These are phyloP conservation scores for Starmerella vaccinii DNA, from an alignment of 805 yeast species.

Conservation along the genomic window DNA sequence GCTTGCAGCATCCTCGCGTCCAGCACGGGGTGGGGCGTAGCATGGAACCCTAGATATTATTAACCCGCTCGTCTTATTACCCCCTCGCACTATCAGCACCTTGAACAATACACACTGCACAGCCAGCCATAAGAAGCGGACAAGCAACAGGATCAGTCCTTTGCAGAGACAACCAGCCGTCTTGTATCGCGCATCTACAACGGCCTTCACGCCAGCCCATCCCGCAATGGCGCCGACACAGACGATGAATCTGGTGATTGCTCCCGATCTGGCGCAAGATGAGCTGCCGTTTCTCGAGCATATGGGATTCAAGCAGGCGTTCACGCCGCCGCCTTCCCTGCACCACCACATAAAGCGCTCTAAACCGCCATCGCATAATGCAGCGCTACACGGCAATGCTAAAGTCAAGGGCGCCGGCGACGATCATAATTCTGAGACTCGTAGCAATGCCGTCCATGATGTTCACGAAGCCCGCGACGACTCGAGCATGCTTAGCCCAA, in stretches of 20 bases:
- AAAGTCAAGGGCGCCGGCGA: neutral
- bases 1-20: too few relatives aligned
- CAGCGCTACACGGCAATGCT: neutral
- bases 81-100: slow-evolving; percentile 6
- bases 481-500: neutral
- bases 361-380: neutral
- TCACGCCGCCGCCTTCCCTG: neutral
- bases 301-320: slow-evolving; percentile 5
- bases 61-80: neutral
- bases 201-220: neutral
- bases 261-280: slow-evolving; percentile 3
- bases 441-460: too few relatives aligned
- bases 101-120: neutral
- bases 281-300: slow-evolving; percentile 8
- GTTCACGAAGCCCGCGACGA: neutral
- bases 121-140: neutral
- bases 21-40: neutral
- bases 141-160: neutral
- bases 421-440: neutral
- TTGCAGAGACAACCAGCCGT: neutral
- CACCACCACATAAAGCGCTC: neutral
- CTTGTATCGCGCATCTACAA: neutral
- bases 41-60: slow-evolving; percentile 5
- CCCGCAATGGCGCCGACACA: slow-evolving; percentile 4
- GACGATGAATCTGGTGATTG: neutral